Evolutionary conservation across 768 basidiomycete genomes (phyloP).

Genomic region (Polyporus arcularius): DNA sequence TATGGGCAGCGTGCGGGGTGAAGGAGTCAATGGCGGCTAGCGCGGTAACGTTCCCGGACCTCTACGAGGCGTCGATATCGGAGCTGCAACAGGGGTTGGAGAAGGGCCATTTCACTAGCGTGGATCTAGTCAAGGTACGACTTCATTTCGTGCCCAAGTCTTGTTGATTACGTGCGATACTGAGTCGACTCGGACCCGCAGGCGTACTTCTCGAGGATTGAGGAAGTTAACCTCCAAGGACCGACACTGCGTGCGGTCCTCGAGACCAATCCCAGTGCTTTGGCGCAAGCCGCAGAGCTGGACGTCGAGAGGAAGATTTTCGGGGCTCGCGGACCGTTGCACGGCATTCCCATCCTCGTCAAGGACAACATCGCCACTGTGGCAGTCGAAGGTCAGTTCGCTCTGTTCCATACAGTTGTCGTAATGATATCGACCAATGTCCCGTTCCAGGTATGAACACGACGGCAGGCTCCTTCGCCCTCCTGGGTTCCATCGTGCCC

Average conservation of each 20-base stretch:
- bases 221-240: conserved; percentile 65
- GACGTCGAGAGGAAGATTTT: conserved; percentile 23
- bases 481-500: conserved; percentile 34
- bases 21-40: background rate
- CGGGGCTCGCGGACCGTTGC: conserved; percentile 29
- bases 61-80: conserved; percentile 59
- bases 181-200: conserved; percentile 21
- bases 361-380: conserved; percentile 41
- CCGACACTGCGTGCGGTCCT: conserved; percentile 58
- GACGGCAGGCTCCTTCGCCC: conserved; percentile 35
- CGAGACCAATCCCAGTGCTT: conserved; percentile 56
- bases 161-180: background rate
- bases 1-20: background rate
- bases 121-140: conserved; percentile 59
- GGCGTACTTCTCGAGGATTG: conserved; percentile 69
- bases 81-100: conserved; percentile 51
- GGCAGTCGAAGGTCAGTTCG: conserved; percentile 31
- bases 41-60: conserved; percentile 41
- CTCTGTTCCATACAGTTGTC: background rate
- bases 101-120: conserved; percentile 52
- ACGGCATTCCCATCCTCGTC: conserved; percentile 41
- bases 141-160: too few relatives aligned
- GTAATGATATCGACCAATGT: conserved; percentile 15
- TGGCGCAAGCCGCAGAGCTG: conserved; percentile 47
- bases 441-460: conserved; percentile 32